Evolutionary conservation across 1,139 yeast genomes (phyloP).

Genomic region (Protomyces lactucae-debilis): DNA sequence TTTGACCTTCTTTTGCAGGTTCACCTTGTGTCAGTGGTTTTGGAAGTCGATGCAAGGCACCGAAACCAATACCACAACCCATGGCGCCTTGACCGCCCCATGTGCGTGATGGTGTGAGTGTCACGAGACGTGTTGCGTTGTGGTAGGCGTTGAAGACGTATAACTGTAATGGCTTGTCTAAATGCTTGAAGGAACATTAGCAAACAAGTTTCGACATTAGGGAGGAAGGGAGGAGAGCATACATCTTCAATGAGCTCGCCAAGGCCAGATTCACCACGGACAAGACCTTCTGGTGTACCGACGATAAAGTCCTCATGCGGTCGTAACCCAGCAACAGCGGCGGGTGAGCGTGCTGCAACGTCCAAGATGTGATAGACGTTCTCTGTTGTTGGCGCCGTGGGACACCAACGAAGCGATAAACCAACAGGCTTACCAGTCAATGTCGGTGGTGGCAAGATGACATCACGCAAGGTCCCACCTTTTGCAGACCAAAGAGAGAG

Average conservation of each 20-base stretch:
- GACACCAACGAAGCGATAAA: conserved; percentile 67
- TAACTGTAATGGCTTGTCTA: conserved; percentile 42
- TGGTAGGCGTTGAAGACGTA: conserved; percentile 86
- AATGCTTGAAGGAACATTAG: background rate
- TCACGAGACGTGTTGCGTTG: conserved; percentile 79
- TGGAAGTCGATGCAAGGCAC: conserved; percentile 73
- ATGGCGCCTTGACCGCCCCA: conserved; percentile 72
- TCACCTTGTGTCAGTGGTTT: conserved; percentile 38
- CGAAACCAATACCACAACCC: conserved; percentile 95
- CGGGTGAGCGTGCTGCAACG: conserved; percentile 76
- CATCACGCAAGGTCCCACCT: conserved; percentile 18
- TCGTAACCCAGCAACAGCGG: conserved; percentile 72
- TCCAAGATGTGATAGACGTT: conserved; percentile 77
- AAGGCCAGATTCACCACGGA: conserved; percentile 56
- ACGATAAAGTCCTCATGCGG: conserved; percentile 86
- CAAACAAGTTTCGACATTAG: background rate
- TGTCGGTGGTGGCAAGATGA: conserved; percentile 16
- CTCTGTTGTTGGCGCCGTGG: conserved; percentile 42
- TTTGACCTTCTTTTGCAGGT: conserved; percentile 27
- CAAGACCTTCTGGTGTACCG: conserved; percentile 83
- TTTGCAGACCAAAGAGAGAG: conserved; percentile 20
- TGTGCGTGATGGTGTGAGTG: conserved; percentile 57
- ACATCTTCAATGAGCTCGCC: conserved; percentile 26
- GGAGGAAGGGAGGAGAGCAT: background rate
- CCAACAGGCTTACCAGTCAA: conserved; percentile 48